These are phyloP conservation scores for Puccinia novopanici DNA, from an alignment of 1,284 basidiomycete genomes.

Conservation along the genomic window DNA sequence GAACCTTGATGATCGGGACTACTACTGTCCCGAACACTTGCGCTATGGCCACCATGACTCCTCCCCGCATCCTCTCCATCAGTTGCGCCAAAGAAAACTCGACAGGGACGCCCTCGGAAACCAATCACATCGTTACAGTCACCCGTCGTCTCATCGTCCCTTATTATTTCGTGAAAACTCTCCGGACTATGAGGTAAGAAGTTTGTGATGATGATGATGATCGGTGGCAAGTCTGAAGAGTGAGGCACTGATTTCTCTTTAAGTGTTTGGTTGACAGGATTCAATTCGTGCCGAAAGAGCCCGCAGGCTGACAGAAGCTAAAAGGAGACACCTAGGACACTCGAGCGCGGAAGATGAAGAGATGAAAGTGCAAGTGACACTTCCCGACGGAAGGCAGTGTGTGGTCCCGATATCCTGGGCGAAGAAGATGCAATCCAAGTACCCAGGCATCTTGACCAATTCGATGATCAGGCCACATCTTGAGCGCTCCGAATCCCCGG, in stretches of 20 bases:
- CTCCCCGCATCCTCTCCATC: constrained; percentile 6
- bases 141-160: not conserved
- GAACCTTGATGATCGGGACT: not conserved
- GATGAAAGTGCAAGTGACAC: constrained; percentile 24
- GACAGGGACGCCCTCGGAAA: not conserved
- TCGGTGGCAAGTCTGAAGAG: no score
- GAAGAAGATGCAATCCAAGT: constrained; percentile 40
- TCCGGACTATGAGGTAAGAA: not conserved
- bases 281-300: constrained; percentile 36
- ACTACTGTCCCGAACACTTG: not conserved
- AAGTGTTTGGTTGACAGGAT: constrained; percentile 2
- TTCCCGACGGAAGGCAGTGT: constrained; percentile 38
- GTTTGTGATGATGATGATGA: not conserved
- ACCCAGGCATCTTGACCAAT: constrained; percentile 29
- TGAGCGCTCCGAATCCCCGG: not conserved
- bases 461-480: constrained; percentile 30
- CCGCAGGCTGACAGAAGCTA: constrained; percentile 30
- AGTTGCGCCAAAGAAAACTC: not conserved
- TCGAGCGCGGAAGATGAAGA: constrained; percentile 2
- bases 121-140: not conserved
- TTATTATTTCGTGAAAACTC: not conserved
- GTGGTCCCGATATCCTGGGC: constrained; percentile 44
- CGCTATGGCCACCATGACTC: not conserved
- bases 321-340: not conserved
- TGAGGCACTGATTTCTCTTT: not conserved